Evolutionary conservation across 352 stramenopile genomes (phyloP).

Genomic region (Phytophthora gonapodyides): DNA sequence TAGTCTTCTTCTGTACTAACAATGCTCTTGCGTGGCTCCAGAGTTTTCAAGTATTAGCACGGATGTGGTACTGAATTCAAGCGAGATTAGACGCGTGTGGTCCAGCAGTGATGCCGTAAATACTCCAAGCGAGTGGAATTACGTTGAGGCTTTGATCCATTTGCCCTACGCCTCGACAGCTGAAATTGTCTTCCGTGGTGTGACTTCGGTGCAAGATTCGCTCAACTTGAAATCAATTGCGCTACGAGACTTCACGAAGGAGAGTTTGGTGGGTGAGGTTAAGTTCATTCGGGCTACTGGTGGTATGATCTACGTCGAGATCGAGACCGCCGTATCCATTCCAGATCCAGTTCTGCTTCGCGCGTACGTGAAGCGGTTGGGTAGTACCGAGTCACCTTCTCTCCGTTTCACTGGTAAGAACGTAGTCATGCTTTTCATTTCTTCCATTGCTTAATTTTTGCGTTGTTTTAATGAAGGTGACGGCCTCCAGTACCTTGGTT

Average conservation of each 20-base stretch:
- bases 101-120: conserved; percentile 26
- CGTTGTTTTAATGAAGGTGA: conserved; percentile 28
- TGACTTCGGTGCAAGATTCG: conserved; percentile 25
- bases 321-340: conserved; percentile 6
- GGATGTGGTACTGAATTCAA: conserved; percentile 43
- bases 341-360: conserved; percentile 35
- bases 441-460: background rate
- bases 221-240: conserved; percentile 49
- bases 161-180: conserved; percentile 25
- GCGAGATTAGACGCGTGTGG: conserved; percentile 32
- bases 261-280: conserved; percentile 24
- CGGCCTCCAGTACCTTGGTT: conserved; percentile 42
- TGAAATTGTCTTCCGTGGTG: conserved; percentile 44
- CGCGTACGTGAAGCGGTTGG: conserved; percentile 33
- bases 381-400: conserved; percentile 5
- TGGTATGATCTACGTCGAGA: conserved; percentile 44
- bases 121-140: conserved; percentile 38
- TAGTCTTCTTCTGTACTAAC: background rate
- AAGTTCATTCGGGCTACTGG: conserved; percentile 41
- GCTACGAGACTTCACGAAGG: conserved; percentile 20
- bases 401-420: conserved; percentile 44
- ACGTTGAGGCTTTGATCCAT: conserved; percentile 22
- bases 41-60: conserved; percentile 44
- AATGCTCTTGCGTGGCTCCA: conserved; percentile 6
- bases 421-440: background rate